These are phyloP conservation scores for Yamadazyma spencermartinsiae DNA, from an alignment of 1,139 yeast genomes.

Conservation along the genomic window DNA sequence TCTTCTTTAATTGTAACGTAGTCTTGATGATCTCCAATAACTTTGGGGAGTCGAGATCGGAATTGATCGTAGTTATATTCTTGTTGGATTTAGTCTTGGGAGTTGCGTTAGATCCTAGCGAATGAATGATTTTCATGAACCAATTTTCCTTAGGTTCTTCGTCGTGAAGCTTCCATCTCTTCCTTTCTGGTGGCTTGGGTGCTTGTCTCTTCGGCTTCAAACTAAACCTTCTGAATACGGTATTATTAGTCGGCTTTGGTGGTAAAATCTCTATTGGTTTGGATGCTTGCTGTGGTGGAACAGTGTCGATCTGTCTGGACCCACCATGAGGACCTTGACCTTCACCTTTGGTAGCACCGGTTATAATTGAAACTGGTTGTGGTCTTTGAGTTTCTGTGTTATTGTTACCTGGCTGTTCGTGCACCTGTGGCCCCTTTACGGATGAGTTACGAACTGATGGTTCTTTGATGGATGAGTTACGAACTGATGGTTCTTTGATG, in stretches of 20 bases:
- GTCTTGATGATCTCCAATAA: constrained; percentile 36
- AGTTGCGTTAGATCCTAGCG: constrained; percentile 16
- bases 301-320: constrained; percentile 1
- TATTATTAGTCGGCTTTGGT: constrained; percentile 30
- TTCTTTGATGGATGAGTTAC: background rate
- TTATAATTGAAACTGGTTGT: background rate
- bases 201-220: constrained; percentile 48
- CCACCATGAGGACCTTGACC: background rate
- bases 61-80: constrained; percentile 36
- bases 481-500: background rate
- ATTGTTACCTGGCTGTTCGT: background rate
- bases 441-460: background rate
- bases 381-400: background rate
- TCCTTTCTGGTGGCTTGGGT: constrained; percentile 37
- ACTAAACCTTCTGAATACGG: constrained; percentile 31
- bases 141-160: constrained; percentile 27
- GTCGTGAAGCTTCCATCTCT: constrained; percentile 5
- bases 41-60: constrained; percentile 29
- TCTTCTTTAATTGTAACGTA: constrained; percentile 47
- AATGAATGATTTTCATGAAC: constrained; percentile 41
- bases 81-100: background rate
- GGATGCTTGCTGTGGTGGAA: background rate
- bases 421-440: background rate
- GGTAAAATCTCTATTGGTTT: constrained; percentile 8
- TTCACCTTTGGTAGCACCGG: background rate